These are phyloP conservation scores for Mycena galopus DNA, from an alignment of 768 basidiomycete genomes.

Conservation along the genomic window DNA sequence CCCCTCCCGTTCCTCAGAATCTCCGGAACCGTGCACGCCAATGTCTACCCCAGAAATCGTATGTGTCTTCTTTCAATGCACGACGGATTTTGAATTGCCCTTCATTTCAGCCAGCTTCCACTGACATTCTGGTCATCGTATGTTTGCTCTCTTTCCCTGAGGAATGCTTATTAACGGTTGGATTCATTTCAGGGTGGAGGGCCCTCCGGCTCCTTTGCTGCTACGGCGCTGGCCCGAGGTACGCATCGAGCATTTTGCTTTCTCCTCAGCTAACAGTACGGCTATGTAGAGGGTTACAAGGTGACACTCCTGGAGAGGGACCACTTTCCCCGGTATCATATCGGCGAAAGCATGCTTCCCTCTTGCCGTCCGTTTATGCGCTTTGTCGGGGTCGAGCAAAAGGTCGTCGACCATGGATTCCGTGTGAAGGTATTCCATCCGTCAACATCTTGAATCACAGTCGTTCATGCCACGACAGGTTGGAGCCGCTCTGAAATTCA, in stretches of 20 bases:
- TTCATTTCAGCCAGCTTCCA: constrained; percentile 2
- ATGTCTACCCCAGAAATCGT: too few relatives aligned
- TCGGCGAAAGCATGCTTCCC: constrained; percentile 55
- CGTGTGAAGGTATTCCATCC: not conserved
- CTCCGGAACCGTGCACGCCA: too few relatives aligned
- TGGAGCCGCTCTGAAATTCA: not conserved
- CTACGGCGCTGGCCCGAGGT: constrained; percentile 38
- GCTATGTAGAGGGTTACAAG: not conserved
- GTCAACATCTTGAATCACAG: not conserved
- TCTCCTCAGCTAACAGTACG: not conserved
- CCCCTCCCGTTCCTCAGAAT: too few relatives aligned
- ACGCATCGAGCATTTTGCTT: not conserved
- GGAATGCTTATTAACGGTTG: too few relatives aligned
- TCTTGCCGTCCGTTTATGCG: constrained; percentile 49
- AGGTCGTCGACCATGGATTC: not conserved
- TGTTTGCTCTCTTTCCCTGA: too few relatives aligned
- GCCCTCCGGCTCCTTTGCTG: constrained; percentile 47
- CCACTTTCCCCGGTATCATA: constrained; percentile 50
- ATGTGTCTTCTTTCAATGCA: too few relatives aligned
- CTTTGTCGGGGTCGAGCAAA: constrained; percentile 52
- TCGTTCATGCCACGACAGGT: not conserved
- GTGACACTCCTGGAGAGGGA: constrained; percentile 32
- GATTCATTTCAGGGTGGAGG: constrained; percentile 32
- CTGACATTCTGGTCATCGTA: constrained; percentile 30
- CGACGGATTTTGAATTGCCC: too few relatives aligned